Base-by-base conservation (phyloP, 768 basidiomycete genomes). In the Hericium erinaceus region DNA sequence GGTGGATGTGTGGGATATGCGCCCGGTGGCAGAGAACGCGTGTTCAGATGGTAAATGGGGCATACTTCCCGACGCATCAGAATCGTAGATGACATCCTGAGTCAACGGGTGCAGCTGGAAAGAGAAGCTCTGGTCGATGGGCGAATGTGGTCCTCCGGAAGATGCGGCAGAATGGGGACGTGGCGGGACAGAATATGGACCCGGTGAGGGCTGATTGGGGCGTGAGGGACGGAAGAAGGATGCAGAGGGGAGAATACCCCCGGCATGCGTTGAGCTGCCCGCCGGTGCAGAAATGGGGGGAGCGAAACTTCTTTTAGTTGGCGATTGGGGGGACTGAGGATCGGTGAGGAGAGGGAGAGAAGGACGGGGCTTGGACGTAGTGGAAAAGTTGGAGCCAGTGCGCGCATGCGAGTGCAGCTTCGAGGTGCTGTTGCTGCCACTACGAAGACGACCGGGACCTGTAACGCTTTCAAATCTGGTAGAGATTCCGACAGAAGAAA, bases 211-310 rank as follows among this genome's bases (percentile, higher is more conserved):
- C 75, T 81, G 73, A 22, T 69, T 68, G 0, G 87, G 89, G 52
- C 83, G 77, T 4, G 83, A 79, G 4, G 88, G 87, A 20, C 77
- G 81, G 66, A 91, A 91, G 73, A 92, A 91, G 7, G 86, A 84
- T 4, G 87, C 81, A 10, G 88, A 83, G 15, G 91, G 88, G 56
- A 84, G 82, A 18, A 91, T 86, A 37, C 87, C 89, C 48, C 82
- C 80, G 12, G 84, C 83, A 68, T 89, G 85, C 0, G 85, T 84
- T 1, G 79, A 33, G 39, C 58, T 58, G 40, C 54, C 58, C 39
- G 55, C 52, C 38, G 59, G 52, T 12, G 63, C n/a, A 54, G 60
- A 51, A 18, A 15, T 37, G 13, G 59, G 48, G 52, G 24, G 18
- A 9, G 44, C 13, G 16, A 58, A 63, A 24, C 57, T 24, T 46